Conservation (phyloP, 148 eudicot species). For the Fallopia convolvulus region DNA sequence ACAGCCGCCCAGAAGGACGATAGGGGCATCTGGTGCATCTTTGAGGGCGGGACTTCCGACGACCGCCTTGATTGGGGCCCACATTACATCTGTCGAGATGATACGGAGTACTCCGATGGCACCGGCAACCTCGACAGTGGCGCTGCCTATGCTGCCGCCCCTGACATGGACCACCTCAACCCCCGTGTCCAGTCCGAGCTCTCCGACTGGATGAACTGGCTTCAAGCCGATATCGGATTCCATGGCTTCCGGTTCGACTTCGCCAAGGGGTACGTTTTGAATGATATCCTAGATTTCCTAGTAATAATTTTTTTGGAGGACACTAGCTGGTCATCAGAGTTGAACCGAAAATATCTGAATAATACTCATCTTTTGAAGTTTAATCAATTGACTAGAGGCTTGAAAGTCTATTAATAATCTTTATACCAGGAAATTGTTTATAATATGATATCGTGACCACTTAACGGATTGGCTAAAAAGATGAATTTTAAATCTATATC, state of each 20-base stretch:
- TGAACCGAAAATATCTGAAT: too few relatives aligned
- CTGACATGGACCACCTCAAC: conserved; percentile 70
- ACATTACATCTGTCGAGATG: conserved; percentile 49
- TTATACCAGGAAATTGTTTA: too few relatives aligned
- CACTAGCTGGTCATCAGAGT: too few relatives aligned
- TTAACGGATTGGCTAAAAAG: too few relatives aligned
- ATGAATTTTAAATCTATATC: too few relatives aligned
- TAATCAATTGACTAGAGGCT: too few relatives aligned
- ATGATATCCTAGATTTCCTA: too few relatives aligned
- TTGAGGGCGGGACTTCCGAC: conserved; percentile 69
- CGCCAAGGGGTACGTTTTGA: conserved; percentile 29
- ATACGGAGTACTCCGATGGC: conserved; percentile 46
- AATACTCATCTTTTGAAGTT: too few relatives aligned
- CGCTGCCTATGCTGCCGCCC: conserved; percentile 30
- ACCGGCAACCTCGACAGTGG: conserved; percentile 60
- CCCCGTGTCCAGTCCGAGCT: conserved; percentile 51
- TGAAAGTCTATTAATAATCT: too few relatives aligned
- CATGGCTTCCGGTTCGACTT: conserved; percentile 65
- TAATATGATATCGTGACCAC: too few relatives aligned
- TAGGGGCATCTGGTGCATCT: conserved; percentile 56
- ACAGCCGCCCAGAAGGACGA: conserved; percentile 25
- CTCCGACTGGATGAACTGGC: conserved; percentile 79
- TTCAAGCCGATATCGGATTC: conserved; percentile 19
- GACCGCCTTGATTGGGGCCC: conserved; percentile 75
- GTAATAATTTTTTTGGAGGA: too few relatives aligned